Percentiles rank a stretch among this genome's conserved stretches.
Conservation (phyloP, 345 rosid species). For the Gossypium bickii region DNA sequence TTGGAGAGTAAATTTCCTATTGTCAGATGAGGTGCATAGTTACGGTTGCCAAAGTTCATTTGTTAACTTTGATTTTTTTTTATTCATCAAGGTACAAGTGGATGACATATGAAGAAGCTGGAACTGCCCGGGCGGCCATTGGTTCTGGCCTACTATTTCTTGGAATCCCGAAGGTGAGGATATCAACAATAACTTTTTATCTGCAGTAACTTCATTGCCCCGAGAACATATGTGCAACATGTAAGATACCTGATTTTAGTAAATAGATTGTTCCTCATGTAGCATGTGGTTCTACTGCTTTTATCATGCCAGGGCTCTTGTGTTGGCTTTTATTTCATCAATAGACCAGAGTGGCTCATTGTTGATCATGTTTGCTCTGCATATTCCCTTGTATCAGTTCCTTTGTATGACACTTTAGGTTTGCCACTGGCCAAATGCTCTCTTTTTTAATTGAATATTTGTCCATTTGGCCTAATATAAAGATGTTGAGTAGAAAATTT, state of each 20-base stretch:
- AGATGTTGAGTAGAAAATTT: constrained; percentile 6
- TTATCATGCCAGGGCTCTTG: constrained; percentile 58
- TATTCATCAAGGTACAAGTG: constrained; percentile 65
- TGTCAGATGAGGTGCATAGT: constrained; percentile 11
- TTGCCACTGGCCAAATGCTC: constrained; percentile 20
- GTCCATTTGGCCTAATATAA: not conserved
- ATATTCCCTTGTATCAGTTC: constrained; percentile 81
- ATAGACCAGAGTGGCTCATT: constrained; percentile 92
- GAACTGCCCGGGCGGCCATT: constrained; percentile 73
- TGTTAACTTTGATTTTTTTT: constrained; percentile 6
- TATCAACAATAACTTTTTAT: not conserved
- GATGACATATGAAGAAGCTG: constrained; percentile 97
- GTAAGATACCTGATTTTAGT: not conserved
- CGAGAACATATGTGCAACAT: not conserved
- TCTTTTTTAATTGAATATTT: constrained; percentile 12
- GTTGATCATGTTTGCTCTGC: constrained; percentile 97
- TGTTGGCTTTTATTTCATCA: constrained; percentile 86
- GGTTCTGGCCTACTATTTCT: constrained; percentile 79
- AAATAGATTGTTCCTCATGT: constrained; percentile 6
- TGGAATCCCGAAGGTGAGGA: constrained; percentile 61
- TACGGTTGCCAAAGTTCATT: constrained; percentile 7
- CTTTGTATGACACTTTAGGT: constrained; percentile 97
- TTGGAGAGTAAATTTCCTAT: constrained; percentile 78
- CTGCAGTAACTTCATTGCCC: not conserved
- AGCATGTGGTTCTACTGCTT: constrained; percentile 16